phyloP scores from a whole-genome alignment of 805 yeast genomes.

The Saturnispora halmiae region DNA sequence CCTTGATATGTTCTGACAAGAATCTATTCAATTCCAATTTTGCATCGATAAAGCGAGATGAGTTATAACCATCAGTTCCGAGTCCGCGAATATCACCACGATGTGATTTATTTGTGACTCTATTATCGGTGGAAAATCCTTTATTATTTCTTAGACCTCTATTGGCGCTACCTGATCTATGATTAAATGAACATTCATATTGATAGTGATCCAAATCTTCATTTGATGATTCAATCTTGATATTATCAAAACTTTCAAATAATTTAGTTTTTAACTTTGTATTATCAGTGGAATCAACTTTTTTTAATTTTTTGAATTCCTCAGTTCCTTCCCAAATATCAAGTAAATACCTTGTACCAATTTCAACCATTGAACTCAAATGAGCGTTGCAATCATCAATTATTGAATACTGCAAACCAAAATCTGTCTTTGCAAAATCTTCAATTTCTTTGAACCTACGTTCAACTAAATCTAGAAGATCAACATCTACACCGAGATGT shows the following conservation, averaged over 20 bases:
- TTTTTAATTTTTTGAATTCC: constrained; percentile 18
- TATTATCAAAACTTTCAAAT: constrained; percentile 18
- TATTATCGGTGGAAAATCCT: constrained; percentile 68
- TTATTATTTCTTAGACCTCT: constrained; percentile 78
- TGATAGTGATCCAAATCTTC: constrained; percentile 25
- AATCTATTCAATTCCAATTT: constrained; percentile 47
- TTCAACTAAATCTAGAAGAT: constrained; percentile 72
- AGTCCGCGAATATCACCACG: constrained; percentile 65
- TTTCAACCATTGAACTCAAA: constrained; percentile 63
- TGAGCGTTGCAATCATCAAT: constrained; percentile 23
- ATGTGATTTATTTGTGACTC: constrained; percentile 64
- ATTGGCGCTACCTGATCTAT: constrained; percentile 83
- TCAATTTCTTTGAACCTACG: constrained; percentile 50
- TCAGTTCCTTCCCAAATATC: constrained; percentile 29
- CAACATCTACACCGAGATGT: constrained; percentile 91
- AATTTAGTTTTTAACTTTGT: constrained; percentile 17
- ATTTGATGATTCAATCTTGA: constrained; percentile 13
- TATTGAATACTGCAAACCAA: constrained; percentile 41
- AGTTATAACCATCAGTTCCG: constrained; percentile 59
- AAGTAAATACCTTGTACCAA: constrained; percentile 62
- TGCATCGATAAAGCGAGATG: constrained; percentile 37
- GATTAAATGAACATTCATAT: constrained; percentile 55
- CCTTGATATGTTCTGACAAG: constrained; percentile 43
- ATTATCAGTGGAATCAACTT: constrained; percentile 12
- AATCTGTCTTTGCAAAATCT: constrained; percentile 32